phyloP scores from a whole-genome alignment of 805 yeast genomes.

The Ogataea wickerhamii region DNA sequence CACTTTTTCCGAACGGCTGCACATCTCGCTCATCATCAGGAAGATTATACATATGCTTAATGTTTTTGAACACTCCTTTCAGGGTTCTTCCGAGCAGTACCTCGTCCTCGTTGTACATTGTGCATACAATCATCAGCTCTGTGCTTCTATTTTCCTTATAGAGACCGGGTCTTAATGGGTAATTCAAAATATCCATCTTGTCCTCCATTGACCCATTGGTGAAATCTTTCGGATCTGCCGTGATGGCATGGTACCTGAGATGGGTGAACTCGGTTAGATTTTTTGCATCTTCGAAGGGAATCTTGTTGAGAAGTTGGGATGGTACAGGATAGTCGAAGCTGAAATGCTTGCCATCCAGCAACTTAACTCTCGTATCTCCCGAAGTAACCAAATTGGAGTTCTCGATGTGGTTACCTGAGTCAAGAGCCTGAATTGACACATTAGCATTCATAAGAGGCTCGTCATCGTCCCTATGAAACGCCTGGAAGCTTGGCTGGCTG shows the following conservation, averaged over 20 bases:
- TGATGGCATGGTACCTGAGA: slow-evolving; percentile 89
- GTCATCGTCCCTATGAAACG: slow-evolving; percentile 1
- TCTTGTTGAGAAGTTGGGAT: slow-evolving; percentile 49
- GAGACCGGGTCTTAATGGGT: slow-evolving; percentile 66
- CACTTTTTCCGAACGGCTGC: slow-evolving; percentile 82
- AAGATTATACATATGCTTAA: slow-evolving; percentile 62
- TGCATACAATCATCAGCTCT: slow-evolving; percentile 79
- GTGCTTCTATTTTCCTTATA: slow-evolving; percentile 75
- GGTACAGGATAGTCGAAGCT: slow-evolving; percentile 87
- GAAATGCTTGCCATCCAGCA: slow-evolving; percentile 63
- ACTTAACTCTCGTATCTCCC: slow-evolving; percentile 39
- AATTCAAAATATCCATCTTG: slow-evolving; percentile 25
- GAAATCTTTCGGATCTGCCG: slow-evolving; percentile 84
- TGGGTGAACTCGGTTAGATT: slow-evolving; percentile 55
- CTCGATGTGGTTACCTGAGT: slow-evolving; percentile 13
- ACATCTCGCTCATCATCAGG: slow-evolving; percentile 40
- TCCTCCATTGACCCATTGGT: slow-evolving; percentile 50
- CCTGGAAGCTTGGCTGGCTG: background rate
- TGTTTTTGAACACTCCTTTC: slow-evolving; percentile 86
- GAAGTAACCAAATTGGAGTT: slow-evolving; percentile 22
- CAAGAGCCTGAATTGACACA: background rate
- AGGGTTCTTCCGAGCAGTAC: slow-evolving; percentile 76
- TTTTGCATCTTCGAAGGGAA: slow-evolving; percentile 38
- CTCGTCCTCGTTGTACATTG: slow-evolving; percentile 93
- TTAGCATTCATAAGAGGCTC: background rate